Conservation (phyloP, 83 land plant species). For the Picea abies region DNA sequence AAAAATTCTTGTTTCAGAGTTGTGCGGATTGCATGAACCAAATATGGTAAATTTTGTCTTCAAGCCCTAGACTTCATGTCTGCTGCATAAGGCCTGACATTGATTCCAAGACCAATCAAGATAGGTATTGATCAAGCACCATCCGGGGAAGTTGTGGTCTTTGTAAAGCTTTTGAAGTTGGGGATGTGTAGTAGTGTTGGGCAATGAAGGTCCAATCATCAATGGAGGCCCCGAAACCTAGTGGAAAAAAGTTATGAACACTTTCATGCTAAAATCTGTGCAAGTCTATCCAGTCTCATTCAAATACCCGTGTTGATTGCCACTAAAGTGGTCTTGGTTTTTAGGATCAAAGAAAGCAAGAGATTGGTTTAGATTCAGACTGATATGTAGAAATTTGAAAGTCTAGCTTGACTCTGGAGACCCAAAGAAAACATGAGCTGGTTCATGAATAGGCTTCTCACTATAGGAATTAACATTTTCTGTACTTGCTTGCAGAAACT, state of each 20-base stretch:
- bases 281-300: too few relatives aligned
- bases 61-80: neutral
- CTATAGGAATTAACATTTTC: neutral
- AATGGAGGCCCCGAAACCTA: too few relatives aligned
- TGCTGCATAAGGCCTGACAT: neutral
- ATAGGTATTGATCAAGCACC: neutral
- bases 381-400: too few relatives aligned
- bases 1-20: neutral
- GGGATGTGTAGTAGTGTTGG: too few relatives aligned
- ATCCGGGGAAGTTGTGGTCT: neutral
- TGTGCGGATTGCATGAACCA: neutral
- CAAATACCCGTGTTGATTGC: too few relatives aligned
- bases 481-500: conserved; percentile 47
- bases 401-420: too few relatives aligned
- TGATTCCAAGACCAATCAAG: neutral
- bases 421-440: neutral
- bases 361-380: too few relatives aligned
- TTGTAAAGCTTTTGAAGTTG: neutral
- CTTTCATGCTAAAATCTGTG: too few relatives aligned
- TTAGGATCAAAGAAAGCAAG: too few relatives aligned
- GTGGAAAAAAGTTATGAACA: too few relatives aligned
- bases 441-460: neutral
- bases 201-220: too few relatives aligned
- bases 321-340: too few relatives aligned
- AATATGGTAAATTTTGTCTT: neutral